Evolutionary conservation across 2,329 filamentous ascomycete genomes (phyloP), one percentile per base, ranked within the genome.

Genomic region (Botrytis pseudocinerea): DNA sequence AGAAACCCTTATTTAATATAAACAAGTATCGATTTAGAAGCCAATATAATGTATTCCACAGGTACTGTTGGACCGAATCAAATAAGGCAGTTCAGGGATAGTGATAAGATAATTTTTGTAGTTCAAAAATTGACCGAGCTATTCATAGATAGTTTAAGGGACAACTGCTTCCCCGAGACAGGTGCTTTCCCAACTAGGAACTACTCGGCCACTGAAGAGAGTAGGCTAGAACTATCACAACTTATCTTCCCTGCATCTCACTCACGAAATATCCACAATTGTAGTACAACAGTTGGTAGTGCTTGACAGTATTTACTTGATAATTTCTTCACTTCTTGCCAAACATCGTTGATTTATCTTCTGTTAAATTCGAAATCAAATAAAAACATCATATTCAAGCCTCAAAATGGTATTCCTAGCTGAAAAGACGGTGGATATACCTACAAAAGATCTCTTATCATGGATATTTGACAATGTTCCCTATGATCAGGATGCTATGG

Each of bases 391-490:
- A 57, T n/a, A 42, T n/a, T 32, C 42, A 40, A 35, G 25, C 35
- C 9, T 32, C 38, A 68, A 25, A 68, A 72, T 72, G 62, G 32
- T 72, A 16, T 54, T 64, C 25, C 35, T 76, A 62, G 76, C 69
- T 62, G 69, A 54, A 69, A 73, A 69, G 2, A 51, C n/a, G 6
- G 42, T 66, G 70, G 72, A 40, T 65, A 77, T 60, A 66, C 73
- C 63, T 38, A 78, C 74, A 1, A 78, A 78, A 59, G 79, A 79
- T 61, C 66, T 79, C 35, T 20, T 76, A 5, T 78, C 77, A 18
- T 80, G 78, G 78, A 78, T 64, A 25, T 78, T 80, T 44, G 76
- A 78, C 51, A 71, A 78, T 42, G 35, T 75, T 28, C 40, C 69
- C 46, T 78, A 75, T 60, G 73, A 78, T 69, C 75, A 65, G 68